Percentiles rank a stretch among this genome's conserved stretches.
These are phyloP conservation scores for Chamaecrista fasciculata DNA, from an alignment of 306 rosid species.

Conservation along the genomic window DNA sequence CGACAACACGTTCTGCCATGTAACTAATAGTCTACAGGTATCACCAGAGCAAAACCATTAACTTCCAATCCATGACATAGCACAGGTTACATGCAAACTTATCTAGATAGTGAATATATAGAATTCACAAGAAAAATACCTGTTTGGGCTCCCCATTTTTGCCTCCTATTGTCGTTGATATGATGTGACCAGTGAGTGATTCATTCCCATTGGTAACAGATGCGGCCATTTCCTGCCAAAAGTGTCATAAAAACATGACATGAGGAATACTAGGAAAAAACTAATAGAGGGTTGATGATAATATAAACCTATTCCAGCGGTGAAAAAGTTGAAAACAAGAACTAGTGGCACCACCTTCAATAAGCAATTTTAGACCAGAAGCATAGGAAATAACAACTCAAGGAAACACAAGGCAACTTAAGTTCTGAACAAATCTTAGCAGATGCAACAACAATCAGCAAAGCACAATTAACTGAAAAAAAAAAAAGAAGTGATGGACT, in stretches of 20 bases:
- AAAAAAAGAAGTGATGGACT: constrained; percentile 16
- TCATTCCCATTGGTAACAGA: constrained; percentile 75
- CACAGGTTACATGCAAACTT: neutral
- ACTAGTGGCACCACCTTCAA: constrained; percentile 9
- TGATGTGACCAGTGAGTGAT: constrained; percentile 89
- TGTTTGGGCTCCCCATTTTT: constrained; percentile 96
- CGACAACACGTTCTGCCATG: constrained; percentile 96
- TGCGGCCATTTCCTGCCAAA: constrained; percentile 75
- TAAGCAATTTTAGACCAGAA: constrained; percentile 17
- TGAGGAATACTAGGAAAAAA: neutral
- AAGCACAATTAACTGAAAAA: neutral
- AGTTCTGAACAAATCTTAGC: constrained; percentile 9
- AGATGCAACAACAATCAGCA: neutral
- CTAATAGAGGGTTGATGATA: constrained; percentile 2
- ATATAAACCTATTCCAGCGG: constrained; percentile 11
- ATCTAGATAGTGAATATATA: neutral
- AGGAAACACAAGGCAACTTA: neutral
- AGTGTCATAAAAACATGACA: constrained; percentile 11
- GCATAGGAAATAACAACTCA: constrained; percentile 7
- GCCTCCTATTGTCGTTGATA: constrained; percentile 93
- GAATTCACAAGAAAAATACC: constrained; percentile 44
- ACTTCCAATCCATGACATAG: constrained; percentile 21
- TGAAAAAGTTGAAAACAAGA: neutral
- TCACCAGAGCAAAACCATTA: constrained; percentile 30
- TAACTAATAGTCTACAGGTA: constrained; percentile 85